phyloP scores from a whole-genome alignment of 1,139 yeast species.

The Tardiomyces digboiensis region DNA sequence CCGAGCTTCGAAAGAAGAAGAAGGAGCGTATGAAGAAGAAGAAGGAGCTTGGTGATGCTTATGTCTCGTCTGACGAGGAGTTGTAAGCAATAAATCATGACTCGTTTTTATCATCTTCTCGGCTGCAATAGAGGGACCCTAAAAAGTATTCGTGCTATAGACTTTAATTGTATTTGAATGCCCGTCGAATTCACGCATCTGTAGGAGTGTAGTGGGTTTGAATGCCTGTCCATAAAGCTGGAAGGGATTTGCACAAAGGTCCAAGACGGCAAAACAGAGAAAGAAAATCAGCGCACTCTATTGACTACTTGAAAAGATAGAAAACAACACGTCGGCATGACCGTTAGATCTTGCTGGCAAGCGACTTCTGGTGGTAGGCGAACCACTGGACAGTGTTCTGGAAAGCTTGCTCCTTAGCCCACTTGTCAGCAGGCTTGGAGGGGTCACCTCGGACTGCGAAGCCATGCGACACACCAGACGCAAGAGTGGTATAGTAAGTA shows the following conservation, averaged over 20 bases:
- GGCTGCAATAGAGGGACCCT: background rate
- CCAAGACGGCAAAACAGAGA: too few species aligned
- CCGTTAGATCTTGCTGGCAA: background rate
- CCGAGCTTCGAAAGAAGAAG: constrained; percentile 99
- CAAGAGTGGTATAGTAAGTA: constrained; percentile 49
- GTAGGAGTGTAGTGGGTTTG: too few species aligned
- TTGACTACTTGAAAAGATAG: too few species aligned
- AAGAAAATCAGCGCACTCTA: too few species aligned
- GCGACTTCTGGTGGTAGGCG: constrained; percentile 9
- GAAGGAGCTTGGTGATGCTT: constrained; percentile 99
- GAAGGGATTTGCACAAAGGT: too few species aligned
- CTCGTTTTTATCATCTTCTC: background rate
- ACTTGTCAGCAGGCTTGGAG: constrained; percentile 41
- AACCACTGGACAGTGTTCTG: constrained; percentile 52
- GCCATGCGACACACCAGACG: constrained; percentile 61
- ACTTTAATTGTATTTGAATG: background rate
- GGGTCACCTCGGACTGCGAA: constrained; percentile 69
- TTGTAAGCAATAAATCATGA: constrained; percentile 22
- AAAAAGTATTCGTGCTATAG: constrained; percentile 1
- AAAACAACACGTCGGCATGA: too few species aligned
- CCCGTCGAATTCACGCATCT: too few species aligned
- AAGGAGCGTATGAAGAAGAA: constrained; percentile 99
- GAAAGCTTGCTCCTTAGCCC: constrained; percentile 64
- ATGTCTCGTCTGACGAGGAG: constrained; percentile 93
- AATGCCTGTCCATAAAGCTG: too few species aligned